Evolutionary conservation across 1,139 yeast species (phyloP), one percentile per base, ranked within the genome.

Genomic region (Candida sanyaensis): DNA sequence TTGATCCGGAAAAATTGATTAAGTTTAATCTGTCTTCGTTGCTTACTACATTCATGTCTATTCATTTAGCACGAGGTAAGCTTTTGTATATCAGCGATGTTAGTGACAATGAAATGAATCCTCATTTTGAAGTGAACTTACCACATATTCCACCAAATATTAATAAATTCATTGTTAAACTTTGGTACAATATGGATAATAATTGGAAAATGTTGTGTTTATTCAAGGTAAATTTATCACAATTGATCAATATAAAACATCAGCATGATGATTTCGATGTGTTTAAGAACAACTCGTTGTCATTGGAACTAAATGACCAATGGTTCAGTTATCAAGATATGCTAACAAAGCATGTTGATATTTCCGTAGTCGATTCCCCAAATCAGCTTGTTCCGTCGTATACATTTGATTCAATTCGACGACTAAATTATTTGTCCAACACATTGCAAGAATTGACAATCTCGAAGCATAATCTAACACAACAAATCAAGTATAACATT

Each of bases 31-130:
- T 53, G 23, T 44, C 44, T 36, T 48, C 53, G 26, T 50, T 69
- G 46, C 42, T 69, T 4, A 71, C 67, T 41, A 56, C 67, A 4
- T 71, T 70, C 48, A 55, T 64, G 47, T 58, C 66, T 3, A 48
- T 71, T 12, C 72, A 69, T 47, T 50, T 61, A 24, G 45, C 44
- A 24, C 49, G 48, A 9, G 58, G 56, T 7, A 50, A 52, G 37
- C 50, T 69, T 36, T 43, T 73, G 4, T 71, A 73, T 51, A 59
- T 75, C n/a, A 73, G 78, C 52, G 78, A 72, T 48, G 60, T 70
- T 6, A 54, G 61, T 0, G 43, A 42, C 5, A 47, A 52, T 6
- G 63, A 60, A 43, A 53, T 62, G 56, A 60, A 62, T 44, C 77
- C 77, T 4, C 58, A 62, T 37, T 75, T 72, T 50, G 56, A 54